Evolutionary conservation across 441 rosid genomes (phyloP).

Genomic region (Euphorbia celastroides): DNA sequence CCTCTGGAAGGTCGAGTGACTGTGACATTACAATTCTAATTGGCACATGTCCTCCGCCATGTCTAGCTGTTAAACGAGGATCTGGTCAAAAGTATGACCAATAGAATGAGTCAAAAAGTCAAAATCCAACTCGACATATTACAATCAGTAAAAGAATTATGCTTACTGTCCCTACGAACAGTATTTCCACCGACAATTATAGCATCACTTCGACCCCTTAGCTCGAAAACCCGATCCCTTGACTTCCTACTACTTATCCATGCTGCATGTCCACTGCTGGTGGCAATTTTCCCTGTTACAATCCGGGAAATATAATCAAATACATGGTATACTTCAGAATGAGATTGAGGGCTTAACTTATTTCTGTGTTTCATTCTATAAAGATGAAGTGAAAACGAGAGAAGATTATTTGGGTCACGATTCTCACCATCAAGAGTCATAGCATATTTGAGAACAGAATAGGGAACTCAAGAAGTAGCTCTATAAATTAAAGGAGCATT

Average conservation of each 20-base stretch:
- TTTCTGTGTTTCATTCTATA: constrained; percentile 1
- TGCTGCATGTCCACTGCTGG: constrained; percentile 84
- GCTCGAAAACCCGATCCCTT: constrained; percentile 68
- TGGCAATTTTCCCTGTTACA: constrained; percentile 76
- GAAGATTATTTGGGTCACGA: background rate
- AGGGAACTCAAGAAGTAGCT: constrained; percentile 77
- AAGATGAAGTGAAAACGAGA: background rate
- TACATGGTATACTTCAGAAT: background rate
- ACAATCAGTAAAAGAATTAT: constrained; percentile 8
- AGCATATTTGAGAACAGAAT: constrained; percentile 87
- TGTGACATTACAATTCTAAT: constrained; percentile 76
- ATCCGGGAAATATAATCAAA: constrained; percentile 19
- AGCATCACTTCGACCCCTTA: constrained; percentile 87
- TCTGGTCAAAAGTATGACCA: constrained; percentile 34
- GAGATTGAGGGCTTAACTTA: background rate
- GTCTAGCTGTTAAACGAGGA: constrained; percentile 81
- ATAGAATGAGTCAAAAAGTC: background rate
- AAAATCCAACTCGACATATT: constrained; percentile 7
- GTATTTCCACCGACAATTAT: constrained; percentile 89
- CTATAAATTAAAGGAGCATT: constrained; percentile 82
- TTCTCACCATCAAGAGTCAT: constrained; percentile 90
- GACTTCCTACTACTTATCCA: constrained; percentile 92
- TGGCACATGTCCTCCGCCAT: constrained; percentile 84
- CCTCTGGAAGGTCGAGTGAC: constrained; percentile 76
- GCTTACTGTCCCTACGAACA: constrained; percentile 74